Evolutionary conservation across 768 basidiomycete genomes (phyloP), one percentile per base, ranked within the genome.

Genomic region (Podaxis sp.): DNA sequence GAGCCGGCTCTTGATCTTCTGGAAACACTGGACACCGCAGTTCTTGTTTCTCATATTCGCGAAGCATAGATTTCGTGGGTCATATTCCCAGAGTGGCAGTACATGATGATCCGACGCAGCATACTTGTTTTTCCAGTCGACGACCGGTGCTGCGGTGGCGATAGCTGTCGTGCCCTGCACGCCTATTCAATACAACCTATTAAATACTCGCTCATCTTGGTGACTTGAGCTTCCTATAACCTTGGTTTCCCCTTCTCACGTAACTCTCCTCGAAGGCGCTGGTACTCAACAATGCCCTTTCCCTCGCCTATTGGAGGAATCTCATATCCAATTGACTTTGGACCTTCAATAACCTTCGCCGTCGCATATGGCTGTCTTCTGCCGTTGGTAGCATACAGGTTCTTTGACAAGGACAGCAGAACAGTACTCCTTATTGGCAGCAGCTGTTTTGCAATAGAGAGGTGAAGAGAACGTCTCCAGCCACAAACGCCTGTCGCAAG

Each of bases 241-340:
- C 32, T 9, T 32, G 7, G 32, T 32, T 44, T 44, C 42, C 18
- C n/a, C 7, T 2, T 7, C 42, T 18, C 42, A 21, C 42, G 2
- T 5, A 32, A 9, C 42, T 18, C 16, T 44, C 42, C 18, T 44
- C 42, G 42, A 44, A n/a, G 6, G 32, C 18, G 5, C 42, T 44
- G 42, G 13, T 14, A 16, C n/a, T n/a, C 9, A 13, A 23, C 32
- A 27, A 60, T 64, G 63, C 6, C 32, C 32, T 74, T 76, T 60
- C 77, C 77, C 18, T 67, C 74, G 3, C 75, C 73, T 18, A 68
- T 76, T 18, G 76, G 77, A 5, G 77, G 77, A 11, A 65, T 71
- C 23, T 62, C 72, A 11, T 57, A 72, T 21, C 55, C 63, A 14
- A 56, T 59, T n/a, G 77, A 79, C 59, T 70, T 77, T 59, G 73